Conservation (phyloP, 1,284 basidiomycete genomes). For the Cutaneotrichosporon sp. region DNA sequence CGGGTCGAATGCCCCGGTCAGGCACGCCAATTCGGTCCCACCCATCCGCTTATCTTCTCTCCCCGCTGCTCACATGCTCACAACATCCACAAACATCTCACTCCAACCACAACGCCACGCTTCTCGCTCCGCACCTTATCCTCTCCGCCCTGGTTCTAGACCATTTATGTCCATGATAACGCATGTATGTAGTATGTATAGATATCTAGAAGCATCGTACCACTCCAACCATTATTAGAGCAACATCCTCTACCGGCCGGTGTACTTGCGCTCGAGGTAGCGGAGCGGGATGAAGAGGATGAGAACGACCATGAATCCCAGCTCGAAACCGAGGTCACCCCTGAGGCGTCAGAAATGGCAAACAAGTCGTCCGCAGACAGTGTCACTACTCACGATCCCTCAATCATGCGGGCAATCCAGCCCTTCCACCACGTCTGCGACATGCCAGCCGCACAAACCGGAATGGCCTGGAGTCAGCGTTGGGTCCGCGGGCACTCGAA, state of each 20-base stretch:
- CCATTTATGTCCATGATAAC: neutral
- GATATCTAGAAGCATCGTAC: neutral
- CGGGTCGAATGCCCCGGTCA: too few relatives aligned
- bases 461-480: conserved; percentile 38
- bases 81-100: too few relatives aligned
- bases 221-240: neutral
- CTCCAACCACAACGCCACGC: too few relatives aligned
- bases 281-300: conserved; percentile 38
- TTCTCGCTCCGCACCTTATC: too few relatives aligned
- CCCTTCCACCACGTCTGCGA: conserved; percentile 53
- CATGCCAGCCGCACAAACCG: conserved; percentile 48
- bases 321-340: conserved; percentile 44
- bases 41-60: too few relatives aligned
- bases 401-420: conserved; percentile 49
- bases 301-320: conserved; percentile 27
- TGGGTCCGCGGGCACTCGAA: neutral
- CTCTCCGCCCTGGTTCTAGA: too few relatives aligned
- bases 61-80: too few relatives aligned
- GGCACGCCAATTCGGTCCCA: too few relatives aligned
- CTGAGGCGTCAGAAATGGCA: conserved; percentile 20
- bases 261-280: conserved; percentile 47
- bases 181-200: neutral
- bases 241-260: conserved; percentile 9
- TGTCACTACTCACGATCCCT: conserved; percentile 44
- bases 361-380: neutral